Evolutionary conservation across 176 grass and related monocot species (phyloP).

Genomic region (Paspalum notatum): DNA sequence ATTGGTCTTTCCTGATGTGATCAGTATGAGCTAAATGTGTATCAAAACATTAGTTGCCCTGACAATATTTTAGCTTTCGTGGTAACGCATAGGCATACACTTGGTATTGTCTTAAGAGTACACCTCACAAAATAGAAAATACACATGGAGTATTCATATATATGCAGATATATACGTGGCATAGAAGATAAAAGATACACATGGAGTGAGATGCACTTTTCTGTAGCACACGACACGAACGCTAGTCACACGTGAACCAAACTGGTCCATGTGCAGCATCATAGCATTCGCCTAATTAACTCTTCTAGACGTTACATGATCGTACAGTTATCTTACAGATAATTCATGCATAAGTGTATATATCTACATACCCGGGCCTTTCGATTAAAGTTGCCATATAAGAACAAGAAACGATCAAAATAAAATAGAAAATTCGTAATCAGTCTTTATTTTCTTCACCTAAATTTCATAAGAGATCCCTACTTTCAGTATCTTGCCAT

Average conservation of each 20-base stretch:
- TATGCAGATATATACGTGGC: background rate
- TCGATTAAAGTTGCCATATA: background rate
- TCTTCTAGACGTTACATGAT: background rate
- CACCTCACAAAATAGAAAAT: too few relatives aligned
- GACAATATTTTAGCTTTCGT: too few relatives aligned
- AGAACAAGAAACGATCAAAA: background rate
- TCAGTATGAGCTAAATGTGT: too few relatives aligned
- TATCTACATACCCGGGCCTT: background rate
- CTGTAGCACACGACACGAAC: background rate
- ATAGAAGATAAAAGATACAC: too few relatives aligned
- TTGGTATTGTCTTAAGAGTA: too few relatives aligned
- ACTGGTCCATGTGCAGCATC: constrained; percentile 15
- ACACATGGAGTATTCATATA: background rate
- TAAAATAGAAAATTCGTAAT: background rate
- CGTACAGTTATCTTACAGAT: background rate
- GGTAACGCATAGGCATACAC: too few relatives aligned
- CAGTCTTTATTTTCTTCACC: background rate
- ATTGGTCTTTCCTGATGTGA: too few relatives aligned
- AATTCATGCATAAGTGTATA: background rate
- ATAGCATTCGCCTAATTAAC: background rate
- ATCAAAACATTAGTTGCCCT: too few relatives aligned
- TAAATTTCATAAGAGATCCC: constrained; percentile 60
- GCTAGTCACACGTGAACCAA: background rate
- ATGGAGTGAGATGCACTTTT: background rate
- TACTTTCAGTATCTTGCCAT: constrained; percentile 46